These are phyloP conservation scores for Citrus sp. DNA, from an alignment of 345 rosid genomes.

Conservation along the genomic window DNA sequence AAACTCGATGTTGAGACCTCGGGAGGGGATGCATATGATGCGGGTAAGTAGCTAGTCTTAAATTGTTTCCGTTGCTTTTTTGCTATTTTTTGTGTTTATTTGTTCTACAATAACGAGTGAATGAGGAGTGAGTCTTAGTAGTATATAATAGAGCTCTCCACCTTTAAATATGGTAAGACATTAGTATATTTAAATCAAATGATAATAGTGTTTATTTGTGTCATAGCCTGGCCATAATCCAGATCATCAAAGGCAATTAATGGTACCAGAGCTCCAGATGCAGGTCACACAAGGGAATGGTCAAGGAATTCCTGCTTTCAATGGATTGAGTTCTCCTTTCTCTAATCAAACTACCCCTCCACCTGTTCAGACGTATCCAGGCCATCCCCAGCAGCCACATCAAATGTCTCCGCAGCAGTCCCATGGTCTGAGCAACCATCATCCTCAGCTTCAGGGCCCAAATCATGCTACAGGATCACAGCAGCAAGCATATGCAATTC, in stretches of 20 bases:
- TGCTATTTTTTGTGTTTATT: not conserved
- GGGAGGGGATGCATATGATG: conserved; percentile 65
- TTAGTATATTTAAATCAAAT: not conserved
- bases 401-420: conserved; percentile 67
- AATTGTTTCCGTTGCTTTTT: not conserved
- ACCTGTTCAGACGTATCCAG: conserved; percentile 60
- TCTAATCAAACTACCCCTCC: conserved; percentile 66
- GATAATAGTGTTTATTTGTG: conserved; percentile 20
- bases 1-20: conserved; percentile 73
- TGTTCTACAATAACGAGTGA: not conserved
- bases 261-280: conserved; percentile 62
- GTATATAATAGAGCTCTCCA: not conserved
- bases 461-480: conserved; percentile 61
- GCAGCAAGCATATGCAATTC: conserved; percentile 67
- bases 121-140: not conserved
- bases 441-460: conserved; percentile 59
- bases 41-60: conserved; percentile 48
- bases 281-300: conserved; percentile 69
- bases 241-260: conserved; percentile 59
- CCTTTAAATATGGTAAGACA: not conserved
- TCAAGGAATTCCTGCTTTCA: conserved; percentile 67
- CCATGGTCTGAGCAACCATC: conserved; percentile 52
- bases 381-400: conserved; percentile 73
- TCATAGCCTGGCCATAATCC: conserved; percentile 46
- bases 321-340: conserved; percentile 65